phyloP scores from a whole-genome alignment of 208 protist species.

The Trichomonas vaginalis region DNA sequence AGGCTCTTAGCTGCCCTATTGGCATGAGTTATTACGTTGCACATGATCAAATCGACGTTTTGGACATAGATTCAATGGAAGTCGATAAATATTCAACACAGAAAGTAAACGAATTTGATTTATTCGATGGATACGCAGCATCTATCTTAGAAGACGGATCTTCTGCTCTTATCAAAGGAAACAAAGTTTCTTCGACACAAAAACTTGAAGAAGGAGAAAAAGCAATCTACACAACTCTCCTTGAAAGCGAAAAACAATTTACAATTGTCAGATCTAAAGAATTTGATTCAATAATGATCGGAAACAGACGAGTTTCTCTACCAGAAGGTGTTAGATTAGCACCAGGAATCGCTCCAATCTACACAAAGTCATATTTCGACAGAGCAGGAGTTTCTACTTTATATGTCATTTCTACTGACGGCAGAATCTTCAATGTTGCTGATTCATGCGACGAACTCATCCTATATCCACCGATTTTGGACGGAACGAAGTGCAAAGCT shows the following conservation, averaged over 20 bases:
- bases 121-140: background rate
- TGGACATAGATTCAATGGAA: background rate
- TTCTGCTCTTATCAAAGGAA: background rate
- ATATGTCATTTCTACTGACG: background rate
- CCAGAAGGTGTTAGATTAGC: background rate
- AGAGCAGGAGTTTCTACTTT: background rate
- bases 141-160: background rate
- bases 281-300: background rate
- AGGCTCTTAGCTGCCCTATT: background rate
- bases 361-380: background rate
- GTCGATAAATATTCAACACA: background rate
- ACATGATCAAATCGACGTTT: background rate
- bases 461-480: background rate
- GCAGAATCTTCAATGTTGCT: background rate
- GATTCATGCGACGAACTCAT: background rate
- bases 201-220: background rate
- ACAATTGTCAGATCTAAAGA: background rate
- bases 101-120: background rate
- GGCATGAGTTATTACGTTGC: background rate
- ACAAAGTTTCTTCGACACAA: too few relatives aligned
- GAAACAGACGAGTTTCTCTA: background rate
- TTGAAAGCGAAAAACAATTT: background rate
- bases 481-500: background rate
- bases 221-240: background rate
- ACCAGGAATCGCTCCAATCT: background rate